phyloP scores from a whole-genome alignment of 176 grass and related monocot species.

The Rhipidocladum racemiflorum region DNA sequence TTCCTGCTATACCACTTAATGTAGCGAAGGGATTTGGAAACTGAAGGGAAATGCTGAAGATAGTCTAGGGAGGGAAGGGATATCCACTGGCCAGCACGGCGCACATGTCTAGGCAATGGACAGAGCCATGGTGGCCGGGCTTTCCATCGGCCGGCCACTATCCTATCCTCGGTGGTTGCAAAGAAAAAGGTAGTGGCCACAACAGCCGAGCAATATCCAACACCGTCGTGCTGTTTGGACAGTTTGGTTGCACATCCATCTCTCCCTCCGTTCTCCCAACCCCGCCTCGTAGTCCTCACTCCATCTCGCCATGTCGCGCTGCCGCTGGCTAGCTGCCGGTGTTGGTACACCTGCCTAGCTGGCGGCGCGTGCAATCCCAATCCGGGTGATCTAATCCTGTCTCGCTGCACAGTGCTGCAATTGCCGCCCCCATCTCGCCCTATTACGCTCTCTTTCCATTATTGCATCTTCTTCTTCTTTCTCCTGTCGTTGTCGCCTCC shows the following conservation, averaged over 20 bases:
- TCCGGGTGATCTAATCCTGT: slow-evolving; percentile 16
- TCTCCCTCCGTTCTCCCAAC: too few species aligned
- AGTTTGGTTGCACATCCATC: not conserved
- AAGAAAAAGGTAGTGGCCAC: not conserved
- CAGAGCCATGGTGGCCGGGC: not conserved
- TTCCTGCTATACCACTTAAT: not conserved
- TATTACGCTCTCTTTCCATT: not conserved
- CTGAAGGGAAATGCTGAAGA: too few species aligned
- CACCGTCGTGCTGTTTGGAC: not conserved
- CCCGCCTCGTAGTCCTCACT: not conserved
- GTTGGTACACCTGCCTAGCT: not conserved
- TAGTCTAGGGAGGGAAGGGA: not conserved
- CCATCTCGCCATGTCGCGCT: not conserved
- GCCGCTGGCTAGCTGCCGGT: not conserved
- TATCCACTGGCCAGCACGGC: not conserved
- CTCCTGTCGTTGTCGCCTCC: not conserved
- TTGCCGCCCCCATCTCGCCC: slow-evolving; percentile 20
- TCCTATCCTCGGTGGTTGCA: slow-evolving; percentile 13
- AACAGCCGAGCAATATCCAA: not conserved
- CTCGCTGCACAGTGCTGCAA: slow-evolving; percentile 13
- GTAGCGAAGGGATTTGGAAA: not conserved
- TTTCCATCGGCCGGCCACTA: not conserved
- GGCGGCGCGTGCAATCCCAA: not conserved
- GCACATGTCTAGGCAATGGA: not conserved
- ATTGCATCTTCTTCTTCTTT: not conserved